phyloP scores from a whole-genome alignment of 2,329 filamentous ascomycete genomes.

The Penicillium sp. region DNA sequence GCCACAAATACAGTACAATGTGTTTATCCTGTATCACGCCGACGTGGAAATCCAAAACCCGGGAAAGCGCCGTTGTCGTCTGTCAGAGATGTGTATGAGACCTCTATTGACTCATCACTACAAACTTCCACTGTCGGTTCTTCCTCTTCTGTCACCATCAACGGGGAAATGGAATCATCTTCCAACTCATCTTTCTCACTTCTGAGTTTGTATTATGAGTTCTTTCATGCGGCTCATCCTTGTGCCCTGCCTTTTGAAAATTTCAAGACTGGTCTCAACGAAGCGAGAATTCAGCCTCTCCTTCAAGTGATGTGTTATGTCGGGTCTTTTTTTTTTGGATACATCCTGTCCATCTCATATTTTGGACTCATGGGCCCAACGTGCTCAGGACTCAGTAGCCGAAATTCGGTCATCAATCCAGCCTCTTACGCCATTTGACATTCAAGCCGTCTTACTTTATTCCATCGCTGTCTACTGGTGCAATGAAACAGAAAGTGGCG shows the following conservation, averaged over 20 bases:
- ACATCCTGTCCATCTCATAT: neutral
- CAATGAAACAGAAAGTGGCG: conserved; percentile 10
- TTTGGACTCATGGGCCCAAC: neutral
- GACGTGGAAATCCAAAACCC: conserved; percentile 33
- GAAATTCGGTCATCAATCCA: neutral
- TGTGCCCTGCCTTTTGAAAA: neutral
- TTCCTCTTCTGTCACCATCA: neutral
- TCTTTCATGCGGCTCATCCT: conserved; percentile 5
- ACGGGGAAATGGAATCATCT: neutral
- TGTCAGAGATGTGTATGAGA: neutral
- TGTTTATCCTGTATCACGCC: conserved; percentile 47
- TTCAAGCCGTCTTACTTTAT: conserved; percentile 24
- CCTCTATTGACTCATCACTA: neutral
- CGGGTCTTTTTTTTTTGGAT: conserved; percentile 7
- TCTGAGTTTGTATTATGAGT: conserved; percentile 1
- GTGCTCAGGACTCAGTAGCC: neutral
- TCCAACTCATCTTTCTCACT: neutral
- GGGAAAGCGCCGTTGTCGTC: neutral
- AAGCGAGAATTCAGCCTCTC: neutral
- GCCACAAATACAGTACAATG: conserved; percentile 39
- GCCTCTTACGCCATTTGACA: conserved; percentile 9
- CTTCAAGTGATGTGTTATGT: conserved; percentile 3
- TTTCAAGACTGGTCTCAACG: neutral
- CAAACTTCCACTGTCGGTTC: neutral
- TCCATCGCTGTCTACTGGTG: conserved; percentile 20